Evolutionary conservation across 2,329 filamentous ascomycete species (phyloP).

Genomic region (Cordyceps javanica): DNA sequence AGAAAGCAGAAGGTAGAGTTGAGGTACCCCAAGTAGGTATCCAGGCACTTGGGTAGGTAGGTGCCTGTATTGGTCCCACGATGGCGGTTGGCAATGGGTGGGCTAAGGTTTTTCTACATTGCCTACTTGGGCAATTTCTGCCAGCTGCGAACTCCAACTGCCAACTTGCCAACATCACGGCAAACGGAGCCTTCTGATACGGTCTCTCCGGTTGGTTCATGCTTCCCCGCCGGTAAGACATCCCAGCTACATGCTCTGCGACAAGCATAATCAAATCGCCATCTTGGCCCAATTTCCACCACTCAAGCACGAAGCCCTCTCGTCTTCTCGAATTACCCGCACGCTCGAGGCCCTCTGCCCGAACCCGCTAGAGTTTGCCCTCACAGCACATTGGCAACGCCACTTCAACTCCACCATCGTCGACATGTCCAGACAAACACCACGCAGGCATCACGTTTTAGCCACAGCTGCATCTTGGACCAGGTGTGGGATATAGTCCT

Average conservation of each 20-base stretch:
- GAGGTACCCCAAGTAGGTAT: too few species aligned
- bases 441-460: conserved; percentile 6
- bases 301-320: background rate
- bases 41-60: too few species aligned
- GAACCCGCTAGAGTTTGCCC: conserved; percentile 7
- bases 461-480: background rate
- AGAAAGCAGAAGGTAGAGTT: background rate
- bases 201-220: background rate
- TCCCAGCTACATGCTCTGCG: background rate
- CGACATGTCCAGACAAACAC: conserved; percentile 10
- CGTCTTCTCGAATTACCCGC: background rate
- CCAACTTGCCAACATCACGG: background rate
- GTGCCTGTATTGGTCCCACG: background rate
- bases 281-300: background rate
- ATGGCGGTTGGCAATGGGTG: background rate
- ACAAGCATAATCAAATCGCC: background rate
- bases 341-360: background rate
- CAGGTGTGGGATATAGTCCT: background rate
- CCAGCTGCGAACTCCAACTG: background rate
- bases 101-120: background rate
- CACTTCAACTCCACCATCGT: conserved; percentile 9
- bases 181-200: background rate
- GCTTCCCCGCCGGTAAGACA: background rate
- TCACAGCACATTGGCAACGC: conserved; percentile 2
- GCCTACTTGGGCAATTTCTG: background rate